Base-by-base conservation (phyloP, 2,329 filamentous ascomycete genomes). In the Talaromyces sp. region DNA sequence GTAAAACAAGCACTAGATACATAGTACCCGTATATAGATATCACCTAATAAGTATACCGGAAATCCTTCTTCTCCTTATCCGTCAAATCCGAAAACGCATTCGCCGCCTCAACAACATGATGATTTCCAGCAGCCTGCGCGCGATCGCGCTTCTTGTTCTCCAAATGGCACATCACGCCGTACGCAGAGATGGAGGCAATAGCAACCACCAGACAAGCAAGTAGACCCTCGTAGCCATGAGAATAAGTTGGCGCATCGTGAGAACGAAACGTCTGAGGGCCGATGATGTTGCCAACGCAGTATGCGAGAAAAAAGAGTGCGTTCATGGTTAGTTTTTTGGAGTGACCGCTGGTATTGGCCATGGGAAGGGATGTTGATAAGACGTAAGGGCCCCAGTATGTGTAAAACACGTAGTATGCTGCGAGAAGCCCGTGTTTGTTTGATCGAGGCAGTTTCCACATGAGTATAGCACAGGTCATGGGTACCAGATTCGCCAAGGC, bases 391-490 rank as follows among this genome's bases (percentile, higher is more conserved):
- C 70, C 75, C 64, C 72, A 74, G 63, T 77, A 76, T 5, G 72
- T 73, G 66, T 77, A 75, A 68, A 75, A 77, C 35, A 76, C 69
- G 62, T 80, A 80, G 67, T 79, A 80, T 1, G 76, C 74, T 15
- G 73, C 74, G 2, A 80, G 68, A 11, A 72, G 63, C 5, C 76
- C 77, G 19, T 72, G 67, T 58, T 77, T 68, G 63, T 79, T 75
- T n/a, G 71, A 71, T 2, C 74, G 63, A 2, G 78, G 77, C 1
- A 80, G 65, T 57, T 74, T 73, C 71, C 71, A 74, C 72, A 75
- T 74, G 22, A 75, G 66, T 33, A 74, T 69, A 2, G 71, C 72
- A 35, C 71, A 72, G 31, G 70, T 59, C 64, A 75, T 69, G 8
- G 73, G 70, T 13, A 74, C 68, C 3, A 73, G 15, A 58, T 73